These are phyloP conservation scores for Nissolia schottii DNA, from an alignment of 306 rosid genomes.

Conservation along the genomic window DNA sequence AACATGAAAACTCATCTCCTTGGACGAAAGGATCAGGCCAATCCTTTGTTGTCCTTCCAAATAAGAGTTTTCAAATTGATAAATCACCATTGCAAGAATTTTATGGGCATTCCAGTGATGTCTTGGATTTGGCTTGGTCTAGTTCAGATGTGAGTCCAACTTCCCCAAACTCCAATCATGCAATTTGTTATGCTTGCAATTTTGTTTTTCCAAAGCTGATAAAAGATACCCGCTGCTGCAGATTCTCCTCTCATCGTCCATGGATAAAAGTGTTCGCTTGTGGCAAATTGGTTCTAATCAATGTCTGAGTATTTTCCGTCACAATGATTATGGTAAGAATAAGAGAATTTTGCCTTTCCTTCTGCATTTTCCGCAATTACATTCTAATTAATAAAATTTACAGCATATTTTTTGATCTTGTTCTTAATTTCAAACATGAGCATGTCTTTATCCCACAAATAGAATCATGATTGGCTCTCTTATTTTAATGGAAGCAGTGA, in stretches of 20 bases:
- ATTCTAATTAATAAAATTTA: neutral
- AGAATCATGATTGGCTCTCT: neutral
- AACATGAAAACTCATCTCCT: conserved; percentile 30
- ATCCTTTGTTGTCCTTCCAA: too few species aligned
- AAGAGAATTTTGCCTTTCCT: too few species aligned
- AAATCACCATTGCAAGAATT: conserved; percentile 59
- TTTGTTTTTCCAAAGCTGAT: conserved; percentile 6
- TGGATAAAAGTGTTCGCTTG: conserved; percentile 63
- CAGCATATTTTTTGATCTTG: neutral
- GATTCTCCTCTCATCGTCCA: conserved; percentile 68
- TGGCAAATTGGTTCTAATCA: conserved; percentile 55
- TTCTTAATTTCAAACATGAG: neutral
- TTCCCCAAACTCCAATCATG: neutral
- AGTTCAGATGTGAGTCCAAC: conserved; percentile 50
- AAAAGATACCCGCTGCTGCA: conserved; percentile 31
- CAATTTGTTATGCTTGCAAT: neutral
- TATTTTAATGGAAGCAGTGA: conserved; percentile 49
- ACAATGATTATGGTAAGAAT: conserved; percentile 64
- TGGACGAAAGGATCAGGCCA: too few species aligned
- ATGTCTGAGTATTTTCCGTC: conserved; percentile 50
- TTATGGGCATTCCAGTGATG: conserved; percentile 59
- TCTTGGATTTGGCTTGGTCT: conserved; percentile 82
- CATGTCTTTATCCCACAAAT: neutral
- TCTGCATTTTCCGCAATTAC: neutral
- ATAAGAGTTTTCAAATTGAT: too few species aligned